Conservation (phyloP, 75 land plant species). For the Pinus tabuliformis region DNA sequence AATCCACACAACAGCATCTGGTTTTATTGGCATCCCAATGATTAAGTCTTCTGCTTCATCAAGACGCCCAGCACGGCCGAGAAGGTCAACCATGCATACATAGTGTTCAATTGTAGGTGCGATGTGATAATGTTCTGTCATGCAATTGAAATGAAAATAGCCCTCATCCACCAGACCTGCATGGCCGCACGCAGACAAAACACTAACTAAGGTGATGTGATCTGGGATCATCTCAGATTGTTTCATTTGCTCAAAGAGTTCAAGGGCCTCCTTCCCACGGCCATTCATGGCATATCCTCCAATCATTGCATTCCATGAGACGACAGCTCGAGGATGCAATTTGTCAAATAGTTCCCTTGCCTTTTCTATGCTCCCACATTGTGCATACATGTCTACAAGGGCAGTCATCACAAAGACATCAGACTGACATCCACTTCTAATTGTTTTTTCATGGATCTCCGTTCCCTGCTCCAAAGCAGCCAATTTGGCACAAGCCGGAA, state of each 20-base stretch:
- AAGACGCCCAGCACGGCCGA: slow-evolving; percentile 38
- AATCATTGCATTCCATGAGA: slow-evolving; percentile 61
- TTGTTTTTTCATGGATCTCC: slow-evolving; percentile 44
- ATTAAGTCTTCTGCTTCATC: slow-evolving; percentile 41
- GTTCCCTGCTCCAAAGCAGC: slow-evolving; percentile 51
- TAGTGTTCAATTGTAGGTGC: slow-evolving; percentile 35
- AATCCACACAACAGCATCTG: slow-evolving; percentile 39
- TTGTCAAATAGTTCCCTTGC: slow-evolving; percentile 38
- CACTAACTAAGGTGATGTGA: slow-evolving; percentile 36
- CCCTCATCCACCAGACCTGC: slow-evolving; percentile 42
- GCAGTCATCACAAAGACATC: slow-evolving; percentile 30
- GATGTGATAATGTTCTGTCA: slow-evolving; percentile 34
- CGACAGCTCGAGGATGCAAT: slow-evolving; percentile 12
- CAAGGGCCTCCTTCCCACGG: slow-evolving; percentile 24
- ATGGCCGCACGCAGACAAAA: slow-evolving; percentile 52
- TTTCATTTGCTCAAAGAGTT: slow-evolving; percentile 35
- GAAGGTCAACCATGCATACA: slow-evolving; percentile 48
- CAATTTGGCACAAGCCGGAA: slow-evolving; percentile 46
- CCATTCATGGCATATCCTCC: slow-evolving; percentile 53
- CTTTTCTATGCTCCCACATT: slow-evolving; percentile 23
- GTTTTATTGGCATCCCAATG: slow-evolving; percentile 29
- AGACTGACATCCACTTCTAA: slow-evolving; percentile 11
- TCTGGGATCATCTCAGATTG: slow-evolving; percentile 37
- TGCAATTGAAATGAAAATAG: slow-evolving; percentile 27
- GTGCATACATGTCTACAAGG: slow-evolving; percentile 23